A percentile compares a stretch with the other conserved stretches of the same genome.
phyloP scores from a whole-genome alignment of 1,284 basidiomycete species.

The Cystobasidium pallidum region DNA sequence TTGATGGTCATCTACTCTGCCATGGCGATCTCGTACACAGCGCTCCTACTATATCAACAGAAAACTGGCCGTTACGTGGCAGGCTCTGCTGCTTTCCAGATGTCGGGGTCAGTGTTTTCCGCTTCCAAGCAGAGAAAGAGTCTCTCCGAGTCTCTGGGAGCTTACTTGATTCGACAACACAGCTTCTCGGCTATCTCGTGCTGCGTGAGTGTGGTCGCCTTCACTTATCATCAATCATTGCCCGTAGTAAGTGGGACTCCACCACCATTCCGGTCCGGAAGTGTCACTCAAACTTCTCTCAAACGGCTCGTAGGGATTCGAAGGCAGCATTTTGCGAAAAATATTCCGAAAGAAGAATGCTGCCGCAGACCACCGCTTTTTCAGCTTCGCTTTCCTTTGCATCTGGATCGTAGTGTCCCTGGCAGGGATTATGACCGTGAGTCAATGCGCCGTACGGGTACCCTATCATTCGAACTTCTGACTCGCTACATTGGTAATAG shows the following conservation, averaged over 20 bases:
- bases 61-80: constrained; percentile 13
- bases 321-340: constrained; percentile 14
- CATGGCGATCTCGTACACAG: constrained; percentile 13
- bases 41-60: constrained; percentile 25
- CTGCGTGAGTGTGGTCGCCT: constrained; percentile 30
- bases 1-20: constrained; percentile 26
- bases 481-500: background rate
- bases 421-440: constrained; percentile 21
- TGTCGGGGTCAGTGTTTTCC: constrained; percentile 17
- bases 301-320: constrained; percentile 23
- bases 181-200: constrained; percentile 24
- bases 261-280: too few relatives aligned
- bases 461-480: too few relatives aligned
- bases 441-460: too few relatives aligned
- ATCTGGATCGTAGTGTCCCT: constrained; percentile 35
- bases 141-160: background rate
- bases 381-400: constrained; percentile 18
- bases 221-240: constrained; percentile 38
- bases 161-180: background rate
- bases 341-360: constrained; percentile 24
- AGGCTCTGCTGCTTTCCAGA: constrained; percentile 32
- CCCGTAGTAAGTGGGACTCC: constrained; percentile 32
- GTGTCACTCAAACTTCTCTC: too few relatives aligned
- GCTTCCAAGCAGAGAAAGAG: background rate
- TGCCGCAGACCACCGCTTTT: constrained; percentile 27